These are phyloP conservation scores for Neonectria neomacrospora DNA, from an alignment of 2,329 filamentous ascomycete genomes.

Conservation along the genomic window DNA sequence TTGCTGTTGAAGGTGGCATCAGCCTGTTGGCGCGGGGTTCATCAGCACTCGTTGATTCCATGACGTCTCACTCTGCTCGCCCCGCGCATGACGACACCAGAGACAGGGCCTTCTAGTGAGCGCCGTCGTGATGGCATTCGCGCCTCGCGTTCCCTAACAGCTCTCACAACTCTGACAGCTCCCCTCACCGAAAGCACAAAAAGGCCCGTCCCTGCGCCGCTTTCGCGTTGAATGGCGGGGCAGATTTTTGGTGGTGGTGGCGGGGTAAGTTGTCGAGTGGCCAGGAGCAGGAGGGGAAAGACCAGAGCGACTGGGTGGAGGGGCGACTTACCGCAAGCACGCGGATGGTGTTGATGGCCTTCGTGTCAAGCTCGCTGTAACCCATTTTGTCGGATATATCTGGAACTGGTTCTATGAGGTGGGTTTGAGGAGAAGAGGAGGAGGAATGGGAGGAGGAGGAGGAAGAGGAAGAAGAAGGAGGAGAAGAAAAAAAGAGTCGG, in stretches of 20 bases:
- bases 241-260: constrained; percentile 40
- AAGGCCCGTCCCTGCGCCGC: constrained; percentile 22
- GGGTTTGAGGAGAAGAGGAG: constrained; percentile 38
- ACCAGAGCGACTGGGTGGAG: constrained; percentile 35
- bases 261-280: constrained; percentile 50
- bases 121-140: background rate
- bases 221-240: constrained; percentile 41
- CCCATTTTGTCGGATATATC: constrained; percentile 73
- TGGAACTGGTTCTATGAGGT: constrained; percentile 37
- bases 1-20: constrained; percentile 97
- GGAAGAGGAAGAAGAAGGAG: constrained; percentile 41
- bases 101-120: background rate
- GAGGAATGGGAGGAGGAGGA: constrained; percentile 40
- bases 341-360: constrained; percentile 98
- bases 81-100: background rate
- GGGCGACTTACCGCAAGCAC: constrained; percentile 83
- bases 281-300: constrained; percentile 49
- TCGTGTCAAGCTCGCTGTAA: constrained; percentile 87
- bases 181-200: constrained; percentile 26
- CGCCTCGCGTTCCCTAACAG: background rate
- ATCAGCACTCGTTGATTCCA: constrained; percentile 40
- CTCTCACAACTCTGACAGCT: constrained; percentile 5
- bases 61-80: constrained; percentile 1
- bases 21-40: constrained; percentile 67
- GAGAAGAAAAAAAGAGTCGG: constrained; percentile 41